Base-by-base conservation (phyloP, 1,139 yeast genomes). In the Diutina sp. region DNA sequence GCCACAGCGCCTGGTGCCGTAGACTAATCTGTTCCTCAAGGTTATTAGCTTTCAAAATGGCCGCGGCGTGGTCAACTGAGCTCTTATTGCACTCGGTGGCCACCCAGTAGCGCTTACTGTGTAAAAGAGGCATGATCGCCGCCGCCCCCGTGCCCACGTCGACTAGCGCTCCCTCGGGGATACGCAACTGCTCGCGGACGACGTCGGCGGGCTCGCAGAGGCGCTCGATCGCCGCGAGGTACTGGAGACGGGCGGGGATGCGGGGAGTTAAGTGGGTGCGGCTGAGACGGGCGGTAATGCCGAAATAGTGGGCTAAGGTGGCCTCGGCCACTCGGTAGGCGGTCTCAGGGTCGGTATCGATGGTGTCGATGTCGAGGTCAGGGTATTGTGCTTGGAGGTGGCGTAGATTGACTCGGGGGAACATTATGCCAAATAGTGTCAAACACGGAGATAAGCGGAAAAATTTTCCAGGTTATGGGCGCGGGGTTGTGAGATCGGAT, bases 91-190 rank as follows among this genome's bases (percentile, higher is more conserved):
- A 14, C 29, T 50, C 53, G 18, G 53, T 50, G 44, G 53, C 53
- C 7, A 50, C 29, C 53, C 53, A 50, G 4, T 32, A 11, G 7
- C 6, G 28, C 7, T 50, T 30, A 29, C n/a, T 1, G 9, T 32
- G 44, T 11, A 50, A n/a, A 4, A 50, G 32, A 3, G 53, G 53
- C 14, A 29, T 32, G 25, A 50, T 50, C 7, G 32, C 21, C 44
- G 44, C 16, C 28, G 53, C 32, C n/a, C 53, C 53, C 25, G 53
- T 50, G 12, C 53, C 53, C 7, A 50, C 16, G n/a, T 50, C 53
- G 8, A 50, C 21, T 6, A 50, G 28, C 21, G 12, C 16, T 5
- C 25, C 32, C 9, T 14, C 25, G n/a, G 41, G 44, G 12, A n/a
- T 32, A 12, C 41, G 41, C n/a, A 35, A n/a, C 11, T 35, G 14